Base-by-base conservation (phyloP, 805 yeast genomes). In the Saccharomycopsis javanensis region DNA sequence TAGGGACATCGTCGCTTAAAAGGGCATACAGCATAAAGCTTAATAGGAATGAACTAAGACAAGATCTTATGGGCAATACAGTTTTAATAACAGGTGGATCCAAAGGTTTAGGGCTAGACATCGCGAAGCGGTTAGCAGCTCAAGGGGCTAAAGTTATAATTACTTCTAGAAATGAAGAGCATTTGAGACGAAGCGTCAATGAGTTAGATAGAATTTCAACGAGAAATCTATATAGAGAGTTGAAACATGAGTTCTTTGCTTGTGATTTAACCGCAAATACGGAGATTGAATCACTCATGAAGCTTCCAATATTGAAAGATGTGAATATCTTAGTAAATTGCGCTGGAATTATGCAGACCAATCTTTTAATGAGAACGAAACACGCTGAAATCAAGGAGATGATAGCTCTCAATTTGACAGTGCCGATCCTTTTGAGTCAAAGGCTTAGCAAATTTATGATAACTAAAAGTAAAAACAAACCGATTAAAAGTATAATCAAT, bases 81-180 rank as follows among this genome's bases (percentile, higher is more conserved):
- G 84, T 83, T 0, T 62, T 80, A 4, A 68, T 85, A 1, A 84
- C 89, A 0, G 94, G 94, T 1, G 90, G 85, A 0, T 81, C 90
- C 0, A 70, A 77, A 50, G 92, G 94, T 0, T 71, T 86, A 13
- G 94, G 94, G 0, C 69, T 73, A 3, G 75, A 75, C 0, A 77
- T 86, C 16, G 84, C 89, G 0, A 61, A 65, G 34, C 66, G 64
- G 31, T 70, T 86, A 28, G 78, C 88, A 0, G 52, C 60, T 0
- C 62, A 71, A 30, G 91, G 91, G 1, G 77, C 79, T 27, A 71
- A 71, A 20, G 71, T 82, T 5, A 72, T 82, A 0, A 65, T 85
- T 16, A 60, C 82, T 4, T 77, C 88, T 0, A 66, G 87, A 46
- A 72, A 78, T 55, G 71, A 69, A 35, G 61, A 63, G 0, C 63